These are phyloP conservation scores for Bipolaris zeicola DNA, from an alignment of 2,329 filamentous ascomycete species.

Conservation along the genomic window DNA sequence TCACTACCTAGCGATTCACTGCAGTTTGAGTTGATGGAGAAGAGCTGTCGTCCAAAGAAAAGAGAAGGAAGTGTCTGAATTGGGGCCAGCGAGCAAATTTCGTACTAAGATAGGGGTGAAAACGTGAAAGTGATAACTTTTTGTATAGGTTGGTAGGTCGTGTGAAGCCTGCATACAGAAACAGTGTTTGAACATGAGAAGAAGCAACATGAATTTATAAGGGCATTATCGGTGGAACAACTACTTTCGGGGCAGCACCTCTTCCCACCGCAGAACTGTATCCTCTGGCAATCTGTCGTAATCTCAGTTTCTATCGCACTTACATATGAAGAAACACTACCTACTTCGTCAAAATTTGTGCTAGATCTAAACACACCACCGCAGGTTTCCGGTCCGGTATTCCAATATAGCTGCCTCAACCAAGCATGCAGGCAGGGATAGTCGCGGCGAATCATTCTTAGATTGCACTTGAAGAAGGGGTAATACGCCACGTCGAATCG, in stretches of 20 bases:
- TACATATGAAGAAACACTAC: neutral
- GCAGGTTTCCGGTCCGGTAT: slow-evolving; percentile 43
- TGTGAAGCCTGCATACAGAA: too few species aligned
- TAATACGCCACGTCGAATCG: slow-evolving; percentile 62
- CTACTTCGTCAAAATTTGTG: slow-evolving; percentile 36
- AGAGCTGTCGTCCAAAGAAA: too few species aligned
- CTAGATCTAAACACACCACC: slow-evolving; percentile 39
- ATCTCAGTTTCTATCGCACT: slow-evolving; percentile 3
- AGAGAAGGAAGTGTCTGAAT: too few species aligned
- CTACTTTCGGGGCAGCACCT: slow-evolving; percentile 28
- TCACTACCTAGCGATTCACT: too few species aligned
- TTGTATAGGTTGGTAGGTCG: too few species aligned
- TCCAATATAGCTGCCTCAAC: slow-evolving; percentile 86
- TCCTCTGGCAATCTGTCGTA: slow-evolving; percentile 34
- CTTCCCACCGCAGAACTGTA: slow-evolving; percentile 35
- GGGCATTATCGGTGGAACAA: slow-evolving; percentile 30
- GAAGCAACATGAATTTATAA: slow-evolving; percentile 5
- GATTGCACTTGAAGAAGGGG: slow-evolving; percentile 73
- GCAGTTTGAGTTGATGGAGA: too few species aligned
- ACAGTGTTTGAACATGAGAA: too few species aligned
- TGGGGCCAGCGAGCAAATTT: too few species aligned
- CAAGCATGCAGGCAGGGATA: slow-evolving; percentile 82
- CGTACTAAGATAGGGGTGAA: too few species aligned
- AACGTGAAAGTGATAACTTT: too few species aligned
- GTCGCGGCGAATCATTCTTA: slow-evolving; percentile 80